These are phyloP conservation scores for Apiospora kogelbergensis DNA, from an alignment of 2,329 filamentous ascomycete genomes.

Conservation along the genomic window DNA sequence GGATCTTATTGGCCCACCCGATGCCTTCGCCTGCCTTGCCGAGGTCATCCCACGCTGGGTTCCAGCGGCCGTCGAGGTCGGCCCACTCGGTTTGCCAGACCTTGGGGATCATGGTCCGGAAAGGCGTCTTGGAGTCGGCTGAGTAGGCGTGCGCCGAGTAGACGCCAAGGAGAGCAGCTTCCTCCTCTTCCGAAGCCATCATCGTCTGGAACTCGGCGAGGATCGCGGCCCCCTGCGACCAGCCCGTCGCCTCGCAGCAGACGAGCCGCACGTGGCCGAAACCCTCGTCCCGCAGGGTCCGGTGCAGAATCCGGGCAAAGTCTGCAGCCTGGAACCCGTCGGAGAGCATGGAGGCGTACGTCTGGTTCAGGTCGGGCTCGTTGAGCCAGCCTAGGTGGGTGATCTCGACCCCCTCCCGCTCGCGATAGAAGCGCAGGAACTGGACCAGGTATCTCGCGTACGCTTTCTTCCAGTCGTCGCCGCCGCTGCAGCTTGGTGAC, in stretches of 20 bases:
- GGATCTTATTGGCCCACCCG: conserved; percentile 47
- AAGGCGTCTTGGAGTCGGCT: conserved; percentile 28
- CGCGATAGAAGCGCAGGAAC: conserved; percentile 38
- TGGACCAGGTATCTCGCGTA: conserved; percentile 45
- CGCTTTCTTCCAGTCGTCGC: conserved; percentile 39
- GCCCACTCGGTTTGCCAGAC: conserved; percentile 50
- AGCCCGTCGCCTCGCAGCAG: conserved; percentile 42
- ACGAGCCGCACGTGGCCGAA: conserved; percentile 30
- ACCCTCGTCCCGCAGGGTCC: conserved; percentile 34
- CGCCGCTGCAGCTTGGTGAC: conserved; percentile 25
- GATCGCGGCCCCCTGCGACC: conserved; percentile 19
- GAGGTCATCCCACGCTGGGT: conserved; percentile 40
- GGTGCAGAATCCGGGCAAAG: conserved; percentile 49
- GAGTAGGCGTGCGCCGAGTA: conserved; percentile 45
- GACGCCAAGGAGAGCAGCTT: conserved; percentile 29
- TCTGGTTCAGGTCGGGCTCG: conserved; percentile 26
- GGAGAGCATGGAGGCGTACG: conserved; percentile 47
- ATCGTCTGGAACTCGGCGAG: conserved; percentile 16
- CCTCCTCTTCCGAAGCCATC: conserved; percentile 29
- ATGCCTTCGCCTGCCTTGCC: conserved; percentile 44
- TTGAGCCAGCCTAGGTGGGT: conserved; percentile 28
- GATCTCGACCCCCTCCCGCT: conserved; percentile 30
- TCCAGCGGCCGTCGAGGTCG: conserved; percentile 40
- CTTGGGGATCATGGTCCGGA: conserved; percentile 30
- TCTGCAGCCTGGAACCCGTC: conserved; percentile 47